A percentile compares a stretch with the other conserved stretches of the same genome.
phyloP scores from a whole-genome alignment of 1,284 basidiomycete species.

The Veloporphyrellus conicus region DNA sequence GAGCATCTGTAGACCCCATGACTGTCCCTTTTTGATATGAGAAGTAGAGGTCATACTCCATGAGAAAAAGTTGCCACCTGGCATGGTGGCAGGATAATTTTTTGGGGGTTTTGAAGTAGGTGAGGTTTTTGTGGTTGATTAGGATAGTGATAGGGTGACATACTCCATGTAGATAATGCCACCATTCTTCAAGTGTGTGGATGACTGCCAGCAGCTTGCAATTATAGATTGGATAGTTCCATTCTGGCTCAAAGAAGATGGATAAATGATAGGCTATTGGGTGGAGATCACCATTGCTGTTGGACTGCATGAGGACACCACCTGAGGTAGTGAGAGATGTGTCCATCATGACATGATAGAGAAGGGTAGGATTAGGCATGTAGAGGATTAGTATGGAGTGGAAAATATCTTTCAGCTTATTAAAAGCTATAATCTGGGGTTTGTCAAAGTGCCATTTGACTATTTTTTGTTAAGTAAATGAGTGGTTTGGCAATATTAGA shows the following conservation, averaged over 20 bases:
- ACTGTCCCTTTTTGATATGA: too few species aligned
- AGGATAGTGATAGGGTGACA: neutral
- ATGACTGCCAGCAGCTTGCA: neutral
- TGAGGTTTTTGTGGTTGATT: neutral
- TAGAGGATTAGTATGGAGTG: neutral
- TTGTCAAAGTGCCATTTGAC: neutral
- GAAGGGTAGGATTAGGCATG: neutral
- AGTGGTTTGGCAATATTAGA: too few species aligned
- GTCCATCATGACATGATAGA: neutral
- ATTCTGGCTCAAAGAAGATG: neutral
- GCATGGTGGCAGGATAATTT: neutral
- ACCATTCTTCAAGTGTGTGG: neutral
- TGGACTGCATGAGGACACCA: conserved; percentile 27
- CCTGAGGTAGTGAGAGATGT: conserved; percentile 6
- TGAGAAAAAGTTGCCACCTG: conserved; percentile 38
- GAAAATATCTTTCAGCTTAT: too few species aligned
- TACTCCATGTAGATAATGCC: neutral
- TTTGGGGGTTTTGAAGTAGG: neutral
- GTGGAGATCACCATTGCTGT: conserved; percentile 27
- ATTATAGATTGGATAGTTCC: neutral
- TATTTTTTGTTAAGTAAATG: too few species aligned
- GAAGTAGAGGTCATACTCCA: conserved; percentile 37
- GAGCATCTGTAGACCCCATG: too few species aligned
- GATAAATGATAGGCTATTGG: conserved; percentile 10
- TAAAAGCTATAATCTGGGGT: neutral